Conservation (phyloP, 768 basidiomycete genomes). For the Dioszegia aurantiaca region DNA sequence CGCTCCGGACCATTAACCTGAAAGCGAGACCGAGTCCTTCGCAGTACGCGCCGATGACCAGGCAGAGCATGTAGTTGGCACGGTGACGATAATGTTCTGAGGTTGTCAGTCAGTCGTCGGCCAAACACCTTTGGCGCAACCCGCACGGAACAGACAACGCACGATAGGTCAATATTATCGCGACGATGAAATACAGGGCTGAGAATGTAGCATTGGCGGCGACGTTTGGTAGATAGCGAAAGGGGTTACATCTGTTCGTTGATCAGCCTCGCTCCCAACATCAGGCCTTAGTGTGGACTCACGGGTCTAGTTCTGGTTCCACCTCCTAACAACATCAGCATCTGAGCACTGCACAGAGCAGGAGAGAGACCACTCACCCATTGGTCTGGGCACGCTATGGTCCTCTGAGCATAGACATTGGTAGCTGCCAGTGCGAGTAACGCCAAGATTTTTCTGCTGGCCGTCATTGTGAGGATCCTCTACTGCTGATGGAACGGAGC, state of each 20-base stretch:
- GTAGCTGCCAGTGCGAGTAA: not conserved
- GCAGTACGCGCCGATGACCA: constrained; percentile 50
- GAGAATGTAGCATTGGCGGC: constrained; percentile 38
- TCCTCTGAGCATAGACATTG: constrained; percentile 1
- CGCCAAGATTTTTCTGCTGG: not conserved
- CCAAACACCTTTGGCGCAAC: not conserved
- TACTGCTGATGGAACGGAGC: no score
- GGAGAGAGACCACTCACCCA: not conserved
- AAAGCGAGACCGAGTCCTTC: constrained; percentile 47
- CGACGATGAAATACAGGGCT: constrained; percentile 45
- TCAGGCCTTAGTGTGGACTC: no score
- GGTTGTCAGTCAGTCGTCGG: not conserved
- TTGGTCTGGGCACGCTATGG: constrained; percentile 7
- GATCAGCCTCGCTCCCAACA: not conserved
- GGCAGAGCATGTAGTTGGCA: constrained; percentile 44
- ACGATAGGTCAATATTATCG: constrained; percentile 43
- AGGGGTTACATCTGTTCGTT: constrained; percentile 45
- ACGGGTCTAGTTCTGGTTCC: constrained; percentile 8
- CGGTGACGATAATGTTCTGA: constrained; percentile 19
- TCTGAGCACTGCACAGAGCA: not conserved
- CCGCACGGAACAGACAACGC: constrained; percentile 12
- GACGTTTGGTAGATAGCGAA: constrained; percentile 48
- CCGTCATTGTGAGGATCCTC: not conserved
- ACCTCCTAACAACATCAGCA: constrained; percentile 1
- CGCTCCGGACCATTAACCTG: constrained; percentile 40